These are phyloP conservation scores for Neonothopanus nambi DNA, from an alignment of 1,284 basidiomycete genomes.

Conservation along the genomic window DNA sequence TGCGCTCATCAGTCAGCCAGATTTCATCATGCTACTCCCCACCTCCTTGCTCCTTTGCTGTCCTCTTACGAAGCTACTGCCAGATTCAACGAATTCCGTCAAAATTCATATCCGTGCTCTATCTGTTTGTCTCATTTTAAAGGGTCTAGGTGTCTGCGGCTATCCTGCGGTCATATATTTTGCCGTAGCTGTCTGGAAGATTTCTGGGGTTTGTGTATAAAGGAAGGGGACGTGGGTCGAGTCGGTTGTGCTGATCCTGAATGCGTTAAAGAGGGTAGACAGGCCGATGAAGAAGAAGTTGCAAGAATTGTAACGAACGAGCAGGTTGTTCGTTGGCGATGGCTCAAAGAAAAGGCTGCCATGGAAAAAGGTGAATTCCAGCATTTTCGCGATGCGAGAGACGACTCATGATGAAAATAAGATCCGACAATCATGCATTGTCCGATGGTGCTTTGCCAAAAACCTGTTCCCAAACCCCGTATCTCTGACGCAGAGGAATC, in stretches of 20 bases:
- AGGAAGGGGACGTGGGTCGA: slow-evolving; percentile 66
- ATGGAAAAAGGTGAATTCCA: slow-evolving; percentile 61
- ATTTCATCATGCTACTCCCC: slow-evolving; percentile 56
- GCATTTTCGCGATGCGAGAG: not conserved
- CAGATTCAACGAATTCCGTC: slow-evolving; percentile 53
- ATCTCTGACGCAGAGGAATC: slow-evolving; percentile 47
- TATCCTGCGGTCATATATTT: slow-evolving; percentile 72
- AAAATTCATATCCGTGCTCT: slow-evolving; percentile 62
- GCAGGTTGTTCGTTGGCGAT: slow-evolving; percentile 67
- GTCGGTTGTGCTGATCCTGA: slow-evolving; percentile 75
- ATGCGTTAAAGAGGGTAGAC: slow-evolving; percentile 67
- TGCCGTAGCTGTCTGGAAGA: slow-evolving; percentile 70
- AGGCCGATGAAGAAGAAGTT: slow-evolving; percentile 73
- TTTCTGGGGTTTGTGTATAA: slow-evolving; percentile 75
- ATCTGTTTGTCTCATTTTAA: slow-evolving; percentile 72
- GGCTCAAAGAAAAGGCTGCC: slow-evolving; percentile 67
- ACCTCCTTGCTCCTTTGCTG: slow-evolving; percentile 49
- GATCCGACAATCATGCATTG: slow-evolving; percentile 78
- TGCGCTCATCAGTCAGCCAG: slow-evolving; percentile 36
- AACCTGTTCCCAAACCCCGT: slow-evolving; percentile 57
- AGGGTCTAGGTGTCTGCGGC: slow-evolving; percentile 65
- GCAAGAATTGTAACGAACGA: slow-evolving; percentile 62
- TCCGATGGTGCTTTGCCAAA: slow-evolving; percentile 72
- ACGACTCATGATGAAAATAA: slow-evolving; percentile 25
- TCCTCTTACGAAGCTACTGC: slow-evolving; percentile 47